Conservation (phyloP, 164 flowering plant species). For the Vitis rotundifolia region DNA sequence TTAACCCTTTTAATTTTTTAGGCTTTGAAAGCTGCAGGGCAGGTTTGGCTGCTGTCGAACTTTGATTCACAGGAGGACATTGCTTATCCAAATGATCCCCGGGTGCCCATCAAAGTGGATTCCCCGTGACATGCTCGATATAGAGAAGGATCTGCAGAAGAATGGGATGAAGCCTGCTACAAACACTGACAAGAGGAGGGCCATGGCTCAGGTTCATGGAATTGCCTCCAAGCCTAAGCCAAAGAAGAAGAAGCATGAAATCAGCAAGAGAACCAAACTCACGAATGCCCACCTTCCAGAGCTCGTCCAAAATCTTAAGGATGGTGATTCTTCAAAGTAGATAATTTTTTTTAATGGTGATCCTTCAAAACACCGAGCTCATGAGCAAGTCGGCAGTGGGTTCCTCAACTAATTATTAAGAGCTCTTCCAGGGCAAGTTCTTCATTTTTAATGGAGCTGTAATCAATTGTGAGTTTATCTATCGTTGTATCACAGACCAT, state of each 20-base stretch:
- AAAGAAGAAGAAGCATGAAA: slow-evolving; percentile 53
- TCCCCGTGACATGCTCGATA: slow-evolving; percentile 55
- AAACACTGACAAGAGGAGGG: slow-evolving; percentile 52
- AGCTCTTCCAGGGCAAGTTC: too few relatives aligned
- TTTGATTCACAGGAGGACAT: slow-evolving; percentile 54
- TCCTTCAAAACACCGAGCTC: too few relatives aligned
- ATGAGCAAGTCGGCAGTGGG: too few relatives aligned
- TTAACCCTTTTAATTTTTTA: slow-evolving; percentile 6
- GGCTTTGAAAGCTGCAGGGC: slow-evolving; percentile 51
- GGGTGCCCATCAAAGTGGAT: slow-evolving; percentile 44
- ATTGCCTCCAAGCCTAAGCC: slow-evolving; percentile 34
- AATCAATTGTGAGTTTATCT: too few relatives aligned
- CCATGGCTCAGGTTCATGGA: slow-evolving; percentile 47
- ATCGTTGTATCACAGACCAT: too few relatives aligned
- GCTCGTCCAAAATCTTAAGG: slow-evolving; percentile 33
- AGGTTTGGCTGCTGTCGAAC: slow-evolving; percentile 52
- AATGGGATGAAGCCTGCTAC: slow-evolving; percentile 58
- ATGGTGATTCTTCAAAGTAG: not conserved
- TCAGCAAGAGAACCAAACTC: slow-evolving; percentile 53
- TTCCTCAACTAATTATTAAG: too few relatives aligned
- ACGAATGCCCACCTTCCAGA: slow-evolving; percentile 63
- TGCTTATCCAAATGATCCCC: slow-evolving; percentile 62
- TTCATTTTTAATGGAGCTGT: too few relatives aligned
- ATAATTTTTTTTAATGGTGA: too few relatives aligned
- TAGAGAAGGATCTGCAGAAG: slow-evolving; percentile 59